Evolutionary conservation across 2,329 filamentous ascomycete genomes (phyloP).

Genomic region (Paracorniculantispora psalliotae): DNA sequence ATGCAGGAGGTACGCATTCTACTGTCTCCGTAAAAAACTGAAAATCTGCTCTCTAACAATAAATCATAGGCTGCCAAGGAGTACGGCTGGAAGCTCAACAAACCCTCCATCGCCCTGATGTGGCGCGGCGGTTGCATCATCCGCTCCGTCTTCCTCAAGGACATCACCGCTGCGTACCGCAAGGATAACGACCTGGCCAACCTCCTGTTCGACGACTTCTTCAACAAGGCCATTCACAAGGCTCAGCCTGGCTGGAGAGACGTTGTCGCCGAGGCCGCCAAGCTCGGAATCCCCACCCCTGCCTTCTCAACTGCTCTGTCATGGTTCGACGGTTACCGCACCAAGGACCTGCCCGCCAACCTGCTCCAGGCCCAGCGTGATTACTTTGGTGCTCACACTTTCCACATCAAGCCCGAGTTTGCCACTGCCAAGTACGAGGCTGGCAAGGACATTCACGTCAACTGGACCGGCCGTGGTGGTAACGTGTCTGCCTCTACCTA

Average conservation of each 20-base stretch:
- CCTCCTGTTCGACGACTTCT: constrained; percentile 97
- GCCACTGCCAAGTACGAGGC: constrained; percentile 75
- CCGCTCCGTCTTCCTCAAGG: constrained; percentile 99
- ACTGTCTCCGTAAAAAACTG: background rate
- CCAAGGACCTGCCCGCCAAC: constrained; percentile 95
- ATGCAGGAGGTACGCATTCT: constrained; percentile 78
- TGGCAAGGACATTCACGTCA: constrained; percentile 92
- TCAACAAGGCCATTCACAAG: constrained; percentile 98
- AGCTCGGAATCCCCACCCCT: constrained; percentile 92
- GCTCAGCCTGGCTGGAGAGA: constrained; percentile 91
- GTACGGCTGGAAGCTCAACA: constrained; percentile 98
- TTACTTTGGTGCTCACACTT: constrained; percentile 96
- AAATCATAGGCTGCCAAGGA: constrained; percentile 77
- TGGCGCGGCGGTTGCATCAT: constrained; percentile 99
- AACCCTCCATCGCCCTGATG: constrained; percentile 99
- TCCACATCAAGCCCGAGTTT: constrained; percentile 77
- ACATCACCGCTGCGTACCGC: constrained; percentile 97
- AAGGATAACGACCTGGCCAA: constrained; percentile 93
- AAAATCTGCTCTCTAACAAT: background rate
- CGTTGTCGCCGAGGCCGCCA: constrained; percentile 83
- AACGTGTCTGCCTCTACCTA: constrained; percentile 97
- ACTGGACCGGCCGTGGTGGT: constrained; percentile 98
- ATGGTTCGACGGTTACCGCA: constrained; percentile 99
- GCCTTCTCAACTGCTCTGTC: constrained; percentile 95
- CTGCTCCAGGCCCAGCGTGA: constrained; percentile 97